These are phyloP conservation scores for Trichoderma afroharzianum DNA, from an alignment of 2,329 filamentous ascomycete genomes.

Conservation along the genomic window DNA sequence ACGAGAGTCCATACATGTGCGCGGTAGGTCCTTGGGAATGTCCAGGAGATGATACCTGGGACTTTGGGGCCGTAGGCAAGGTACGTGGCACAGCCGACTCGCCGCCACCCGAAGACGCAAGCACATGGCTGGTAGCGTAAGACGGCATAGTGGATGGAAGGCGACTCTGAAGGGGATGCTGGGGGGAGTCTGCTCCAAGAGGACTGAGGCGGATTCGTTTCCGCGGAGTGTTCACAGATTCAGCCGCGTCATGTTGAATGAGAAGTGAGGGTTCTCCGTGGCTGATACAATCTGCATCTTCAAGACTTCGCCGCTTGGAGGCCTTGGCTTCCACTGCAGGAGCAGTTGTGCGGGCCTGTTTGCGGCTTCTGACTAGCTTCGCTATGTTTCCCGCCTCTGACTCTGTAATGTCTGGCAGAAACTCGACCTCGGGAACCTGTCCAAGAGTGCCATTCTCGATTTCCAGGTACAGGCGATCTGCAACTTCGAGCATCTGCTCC, in stretches of 20 bases:
- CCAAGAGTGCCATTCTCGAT: conserved; percentile 40
- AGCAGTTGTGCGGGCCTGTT: conserved; percentile 19
- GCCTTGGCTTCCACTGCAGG: conserved; percentile 17
- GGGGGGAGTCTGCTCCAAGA: neutral
- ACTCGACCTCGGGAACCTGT: conserved; percentile 57
- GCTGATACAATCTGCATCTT: conserved; percentile 9
- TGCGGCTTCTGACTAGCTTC: conserved; percentile 24
- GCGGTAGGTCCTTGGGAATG: conserved; percentile 14
- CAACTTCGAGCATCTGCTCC: conserved; percentile 44
- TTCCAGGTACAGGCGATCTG: conserved; percentile 42
- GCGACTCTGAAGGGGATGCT: neutral
- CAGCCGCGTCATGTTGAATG: neutral
- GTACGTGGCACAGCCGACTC: conserved; percentile 20
- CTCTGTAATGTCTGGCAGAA: conserved; percentile 52
- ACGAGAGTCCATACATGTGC: neutral
- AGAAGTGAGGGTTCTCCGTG: neutral
- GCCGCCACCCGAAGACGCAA: neutral
- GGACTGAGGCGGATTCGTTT: conserved; percentile 25
- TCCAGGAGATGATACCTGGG: conserved; percentile 21
- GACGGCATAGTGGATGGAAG: conserved; percentile 6
- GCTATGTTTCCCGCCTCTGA: conserved; percentile 27
- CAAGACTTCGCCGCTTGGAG: conserved; percentile 26
- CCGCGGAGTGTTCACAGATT: conserved; percentile 19
- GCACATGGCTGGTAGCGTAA: conserved; percentile 6
- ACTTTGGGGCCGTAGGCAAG: conserved; percentile 24